These are phyloP conservation scores for Candida labiduridarum DNA, from an alignment of 1,139 yeast genomes.

Conservation along the genomic window DNA sequence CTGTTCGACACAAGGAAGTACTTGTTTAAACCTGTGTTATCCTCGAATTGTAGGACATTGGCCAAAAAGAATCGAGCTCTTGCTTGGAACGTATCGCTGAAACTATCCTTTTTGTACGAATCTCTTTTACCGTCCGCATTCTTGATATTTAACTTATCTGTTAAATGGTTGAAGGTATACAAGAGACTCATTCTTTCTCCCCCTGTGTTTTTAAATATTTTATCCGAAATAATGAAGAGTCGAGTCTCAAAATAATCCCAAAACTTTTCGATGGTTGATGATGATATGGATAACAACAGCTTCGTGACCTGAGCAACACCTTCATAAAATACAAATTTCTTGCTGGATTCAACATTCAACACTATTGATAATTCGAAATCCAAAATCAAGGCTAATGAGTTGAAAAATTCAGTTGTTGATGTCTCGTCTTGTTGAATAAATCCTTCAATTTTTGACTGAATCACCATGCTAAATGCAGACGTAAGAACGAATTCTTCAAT, in stretches of 20 bases:
- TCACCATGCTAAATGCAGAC: constrained; percentile 22
- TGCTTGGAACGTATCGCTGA: constrained; percentile 40
- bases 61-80: constrained; percentile 40
- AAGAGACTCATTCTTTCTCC: constrained; percentile 43
- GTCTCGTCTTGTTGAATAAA: constrained; percentile 7
- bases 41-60: constrained; percentile 40
- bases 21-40: constrained; percentile 50
- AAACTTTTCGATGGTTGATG: constrained; percentile 26
- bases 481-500: constrained; percentile 21
- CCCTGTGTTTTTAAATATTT: constrained; percentile 30
- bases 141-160: constrained; percentile 31
- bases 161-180: constrained; percentile 31
- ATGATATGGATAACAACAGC: constrained; percentile 24
- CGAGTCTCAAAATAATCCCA: constrained; percentile 46
- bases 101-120: constrained; percentile 40
- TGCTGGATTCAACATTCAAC: constrained; percentile 13
- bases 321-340: constrained; percentile 28
- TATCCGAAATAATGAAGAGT: constrained; percentile 19
- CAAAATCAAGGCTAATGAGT: constrained; percentile 22
- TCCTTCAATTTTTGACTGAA: constrained; percentile 13
- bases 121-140: constrained; percentile 24
- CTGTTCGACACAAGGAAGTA: constrained; percentile 38
- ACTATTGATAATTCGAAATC: constrained; percentile 27
- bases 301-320: constrained; percentile 24
- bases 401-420: constrained; percentile 14